Evolutionary conservation across 1,284 basidiomycete species (phyloP).

Genomic region (Ceratobasidium sp.): DNA sequence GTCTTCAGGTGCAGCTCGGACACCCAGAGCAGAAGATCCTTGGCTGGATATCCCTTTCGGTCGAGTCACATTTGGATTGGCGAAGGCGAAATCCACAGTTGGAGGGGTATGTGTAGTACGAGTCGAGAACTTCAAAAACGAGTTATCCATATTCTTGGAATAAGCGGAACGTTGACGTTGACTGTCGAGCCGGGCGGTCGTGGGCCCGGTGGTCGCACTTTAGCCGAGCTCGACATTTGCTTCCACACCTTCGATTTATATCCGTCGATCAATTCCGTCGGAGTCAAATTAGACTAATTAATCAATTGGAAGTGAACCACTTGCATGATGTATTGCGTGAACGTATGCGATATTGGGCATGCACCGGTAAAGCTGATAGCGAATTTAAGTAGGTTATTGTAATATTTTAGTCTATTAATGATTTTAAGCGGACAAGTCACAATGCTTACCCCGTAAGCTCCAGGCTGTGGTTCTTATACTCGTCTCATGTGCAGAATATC

Average conservation of each 20-base stretch:
- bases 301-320: background rate
- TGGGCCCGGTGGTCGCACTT: background rate
- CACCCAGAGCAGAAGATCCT: background rate
- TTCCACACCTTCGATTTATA: constrained; percentile 3
- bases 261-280: constrained; percentile 40
- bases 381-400: no score
- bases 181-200: background rate
- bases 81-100: constrained; percentile 16
- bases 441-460: no score
- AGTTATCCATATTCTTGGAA: background rate
- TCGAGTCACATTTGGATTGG: constrained; percentile 6
- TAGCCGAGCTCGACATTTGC: constrained; percentile 19
- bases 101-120: background rate
- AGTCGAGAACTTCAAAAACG: constrained; percentile 5
- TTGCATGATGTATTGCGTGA: no score
- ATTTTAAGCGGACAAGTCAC: no score
- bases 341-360: no score
- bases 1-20: background rate
- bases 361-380: no score
- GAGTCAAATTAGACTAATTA: constrained; percentile 16
- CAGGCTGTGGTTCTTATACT: no score
- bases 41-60: background rate
- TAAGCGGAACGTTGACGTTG: background rate
- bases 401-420: no score
- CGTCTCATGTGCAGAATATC: no score